A percentile compares a stretch with the other conserved stretches of the same genome.
phyloP scores from a whole-genome alignment of 2,329 filamentous ascomycete genomes.

The Fusarium mexicanum region DNA sequence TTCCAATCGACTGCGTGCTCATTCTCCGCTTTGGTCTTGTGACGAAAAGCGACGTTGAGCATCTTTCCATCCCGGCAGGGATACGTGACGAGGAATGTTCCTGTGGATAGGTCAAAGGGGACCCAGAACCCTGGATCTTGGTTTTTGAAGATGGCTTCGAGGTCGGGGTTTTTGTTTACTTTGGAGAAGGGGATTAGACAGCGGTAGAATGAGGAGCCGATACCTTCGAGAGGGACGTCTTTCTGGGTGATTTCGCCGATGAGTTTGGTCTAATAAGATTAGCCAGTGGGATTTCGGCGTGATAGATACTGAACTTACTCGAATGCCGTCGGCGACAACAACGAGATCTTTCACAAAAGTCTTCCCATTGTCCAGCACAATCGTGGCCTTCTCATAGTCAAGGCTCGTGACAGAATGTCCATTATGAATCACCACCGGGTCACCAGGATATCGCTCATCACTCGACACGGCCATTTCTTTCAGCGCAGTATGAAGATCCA shows the following conservation, averaged over 20 bases:
- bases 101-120: neutral
- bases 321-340: neutral
- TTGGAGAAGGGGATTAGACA: neutral
- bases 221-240: fast-evolving
- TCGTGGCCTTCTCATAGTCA: fast-evolving
- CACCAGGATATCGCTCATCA: neutral
- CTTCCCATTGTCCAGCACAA: neutral
- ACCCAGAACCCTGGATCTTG: slow-evolving; percentile 6
- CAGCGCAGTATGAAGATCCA: neutral
- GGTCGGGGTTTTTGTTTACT: neutral
- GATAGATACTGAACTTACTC: neutral
- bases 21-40: neutral
- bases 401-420: neutral
- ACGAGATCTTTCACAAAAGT: neutral
- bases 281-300: fast-evolving
- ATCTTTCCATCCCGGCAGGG: neutral
- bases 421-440: neutral
- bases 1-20: neutral
- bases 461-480: neutral
- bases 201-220: neutral
- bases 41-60: neutral
- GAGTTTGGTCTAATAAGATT: neutral
- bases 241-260: neutral
- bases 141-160: neutral
- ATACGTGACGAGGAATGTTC: neutral